Base-by-base conservation (phyloP, 2,329 filamentous ascomycete species). In the Diaporthe sp. region DNA sequence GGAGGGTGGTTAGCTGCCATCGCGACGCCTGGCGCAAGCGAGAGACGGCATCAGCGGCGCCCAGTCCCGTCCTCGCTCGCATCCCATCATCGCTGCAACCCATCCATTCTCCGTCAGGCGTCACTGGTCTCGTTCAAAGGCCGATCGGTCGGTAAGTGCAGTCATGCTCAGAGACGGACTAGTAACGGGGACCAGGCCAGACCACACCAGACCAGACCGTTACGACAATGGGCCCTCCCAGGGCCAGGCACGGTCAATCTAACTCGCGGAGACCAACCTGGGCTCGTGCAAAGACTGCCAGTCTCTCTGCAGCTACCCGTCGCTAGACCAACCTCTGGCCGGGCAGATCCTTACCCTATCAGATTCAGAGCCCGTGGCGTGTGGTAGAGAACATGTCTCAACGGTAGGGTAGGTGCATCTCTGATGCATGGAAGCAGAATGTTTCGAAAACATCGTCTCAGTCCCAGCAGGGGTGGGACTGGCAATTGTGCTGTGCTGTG, bases 401-500 rank as follows among this genome's bases (percentile, higher is more conserved):
- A 84, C 82, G 82, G 83, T 81, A 87, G 87, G 87, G 81, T 88
- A 83, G 82, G 81, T 88, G 87, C 87, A 89, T 85, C 80, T 80
- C 79, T 84, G 81, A 84, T 85, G 85, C 85, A 85, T 85, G 81
- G 82, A 82, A 83, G 81, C 82, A 81, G 81, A 73, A 75, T 72
- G 70, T 73, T 75, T 75, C 76, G 76, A 73, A 67, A 77, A 71
- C 39, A 39, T 34, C 67, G 72, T 74, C 72, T 74, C 68, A 71
- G 73, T 68, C 51, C 60, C 67, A 62, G 75, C 75, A 76, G 44
- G 72, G 67, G 53, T 70, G 51, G 65, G 60, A 62, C 72, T 70
- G 68, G 67, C 51, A 51, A 61, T 42, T 31, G 67, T 60, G 67
- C 67, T 39, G 65, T 60, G 67, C 72, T 46, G 67, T 60, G 67